phyloP scores from a whole-genome alignment of 2,329 filamentous ascomycete genomes.

The Dothideomycetes sp. region DNA sequence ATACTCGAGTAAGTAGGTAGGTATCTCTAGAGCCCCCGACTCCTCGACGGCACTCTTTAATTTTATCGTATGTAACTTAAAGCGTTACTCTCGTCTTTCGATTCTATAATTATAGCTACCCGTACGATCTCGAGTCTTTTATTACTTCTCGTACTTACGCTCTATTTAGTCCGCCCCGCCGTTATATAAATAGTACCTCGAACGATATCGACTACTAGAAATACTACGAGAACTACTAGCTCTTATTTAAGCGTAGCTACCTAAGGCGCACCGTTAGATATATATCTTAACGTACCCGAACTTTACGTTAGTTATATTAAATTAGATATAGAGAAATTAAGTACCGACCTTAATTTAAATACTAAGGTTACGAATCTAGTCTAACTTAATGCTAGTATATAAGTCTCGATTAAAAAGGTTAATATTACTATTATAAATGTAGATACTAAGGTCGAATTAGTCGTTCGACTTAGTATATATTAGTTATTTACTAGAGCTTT shows the following conservation, averaged over 20 bases:
- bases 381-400: constrained; percentile 41
- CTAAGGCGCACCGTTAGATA: constrained; percentile 38
- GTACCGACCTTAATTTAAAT: constrained; percentile 51
- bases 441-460: constrained; percentile 48
- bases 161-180: not conserved
- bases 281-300: constrained; percentile 50
- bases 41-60: not conserved
- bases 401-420: constrained; percentile 41
- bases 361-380: constrained; percentile 53
- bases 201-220: constrained; percentile 2
- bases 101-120: not conserved
- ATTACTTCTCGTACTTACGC: not conserved
- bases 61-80: not conserved
- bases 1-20: not conserved
- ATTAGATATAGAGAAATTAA: constrained; percentile 50
- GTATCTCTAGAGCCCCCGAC: not conserved
- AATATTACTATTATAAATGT: constrained; percentile 56
- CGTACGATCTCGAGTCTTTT: not conserved
- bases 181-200: constrained; percentile 6
- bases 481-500: not conserved
- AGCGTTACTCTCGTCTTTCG: not conserved
- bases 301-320: constrained; percentile 52
- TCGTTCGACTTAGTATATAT: constrained; percentile 41
- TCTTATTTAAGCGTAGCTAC: constrained; percentile 16
- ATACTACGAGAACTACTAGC: constrained; percentile 4